These are phyloP conservation scores for Euphrasia arctica DNA, from an alignment of 305 asterid genomes.

Conservation along the genomic window DNA sequence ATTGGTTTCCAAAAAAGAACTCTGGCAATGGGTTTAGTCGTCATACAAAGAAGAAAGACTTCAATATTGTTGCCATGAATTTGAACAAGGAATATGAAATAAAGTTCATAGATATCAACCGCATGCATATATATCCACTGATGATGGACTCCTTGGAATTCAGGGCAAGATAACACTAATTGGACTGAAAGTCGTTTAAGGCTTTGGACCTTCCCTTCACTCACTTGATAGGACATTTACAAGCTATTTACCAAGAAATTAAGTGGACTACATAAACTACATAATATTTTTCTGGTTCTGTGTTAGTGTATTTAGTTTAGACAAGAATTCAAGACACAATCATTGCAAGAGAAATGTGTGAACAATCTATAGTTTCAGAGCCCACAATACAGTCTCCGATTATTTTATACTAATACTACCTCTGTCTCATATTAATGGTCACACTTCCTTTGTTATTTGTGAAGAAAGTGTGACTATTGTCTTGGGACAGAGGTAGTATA, in stretches of 20 bases:
- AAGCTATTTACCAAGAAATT: neutral
- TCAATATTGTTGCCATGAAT: neutral
- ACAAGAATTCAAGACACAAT: neutral
- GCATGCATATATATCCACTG: neutral
- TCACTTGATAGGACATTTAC: neutral
- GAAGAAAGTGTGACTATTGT: no score
- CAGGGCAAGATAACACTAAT: neutral
- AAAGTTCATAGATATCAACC: constrained; percentile 2
- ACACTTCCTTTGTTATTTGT: no score
- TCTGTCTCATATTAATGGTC: no score
- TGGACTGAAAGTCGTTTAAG: neutral
- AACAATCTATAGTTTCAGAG: neutral
- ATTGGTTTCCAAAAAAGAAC: neutral
- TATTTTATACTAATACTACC: no score
- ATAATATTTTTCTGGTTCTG: neutral
- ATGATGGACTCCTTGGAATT: neutral
- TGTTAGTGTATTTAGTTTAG: neutral
- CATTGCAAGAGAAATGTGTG: neutral
- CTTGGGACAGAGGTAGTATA: no score
- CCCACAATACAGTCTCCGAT: neutral
- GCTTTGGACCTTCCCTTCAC: neutral
- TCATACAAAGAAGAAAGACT: neutral
- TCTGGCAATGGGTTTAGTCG: neutral
- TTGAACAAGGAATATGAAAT: neutral
- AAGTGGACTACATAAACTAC: constrained; percentile 1